These are phyloP conservation scores for Alternaria sp. DNA, from an alignment of 2,329 filamentous ascomycete species.

Conservation along the genomic window DNA sequence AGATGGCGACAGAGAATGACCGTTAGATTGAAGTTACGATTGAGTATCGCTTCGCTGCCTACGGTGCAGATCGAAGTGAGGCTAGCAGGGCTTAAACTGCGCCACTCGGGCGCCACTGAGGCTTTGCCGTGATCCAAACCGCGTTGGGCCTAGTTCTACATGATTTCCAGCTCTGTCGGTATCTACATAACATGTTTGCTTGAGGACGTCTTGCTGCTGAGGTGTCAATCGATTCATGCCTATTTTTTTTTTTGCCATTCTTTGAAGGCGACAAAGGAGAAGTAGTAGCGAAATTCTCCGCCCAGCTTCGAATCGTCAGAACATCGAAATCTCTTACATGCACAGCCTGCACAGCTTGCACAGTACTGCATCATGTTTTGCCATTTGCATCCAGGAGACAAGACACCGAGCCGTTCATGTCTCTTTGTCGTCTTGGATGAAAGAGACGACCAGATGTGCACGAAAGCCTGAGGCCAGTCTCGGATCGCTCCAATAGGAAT, in stretches of 20 bases:
- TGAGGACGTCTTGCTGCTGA: background rate
- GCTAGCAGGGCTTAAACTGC: conserved; percentile 9
- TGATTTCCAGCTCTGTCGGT: background rate
- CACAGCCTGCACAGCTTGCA: background rate
- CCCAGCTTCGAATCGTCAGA: too few relatives aligned
- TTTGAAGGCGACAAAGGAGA: background rate
- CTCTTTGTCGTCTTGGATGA: background rate
- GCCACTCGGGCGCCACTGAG: conserved; percentile 3
- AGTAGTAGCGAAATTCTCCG: background rate
- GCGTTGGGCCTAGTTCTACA: background rate
- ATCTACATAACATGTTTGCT: background rate
- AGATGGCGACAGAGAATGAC: background rate
- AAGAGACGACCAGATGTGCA: background rate
- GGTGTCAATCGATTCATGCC: background rate
- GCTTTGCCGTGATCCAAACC: background rate
- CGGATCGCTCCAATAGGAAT: background rate
- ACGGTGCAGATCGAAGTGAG: background rate
- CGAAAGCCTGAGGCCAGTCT: background rate
- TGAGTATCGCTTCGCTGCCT: conserved; percentile 1
- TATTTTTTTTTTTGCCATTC: background rate
- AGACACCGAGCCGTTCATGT: background rate
- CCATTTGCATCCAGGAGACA: background rate
- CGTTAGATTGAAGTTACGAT: background rate
- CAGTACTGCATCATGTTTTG: background rate
- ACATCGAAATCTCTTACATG: background rate